Evolutionary conservation across 257 asterid genomes (phyloP), one percentile per base, ranked within the genome.

Genomic region (Forsythia suspensa): DNA sequence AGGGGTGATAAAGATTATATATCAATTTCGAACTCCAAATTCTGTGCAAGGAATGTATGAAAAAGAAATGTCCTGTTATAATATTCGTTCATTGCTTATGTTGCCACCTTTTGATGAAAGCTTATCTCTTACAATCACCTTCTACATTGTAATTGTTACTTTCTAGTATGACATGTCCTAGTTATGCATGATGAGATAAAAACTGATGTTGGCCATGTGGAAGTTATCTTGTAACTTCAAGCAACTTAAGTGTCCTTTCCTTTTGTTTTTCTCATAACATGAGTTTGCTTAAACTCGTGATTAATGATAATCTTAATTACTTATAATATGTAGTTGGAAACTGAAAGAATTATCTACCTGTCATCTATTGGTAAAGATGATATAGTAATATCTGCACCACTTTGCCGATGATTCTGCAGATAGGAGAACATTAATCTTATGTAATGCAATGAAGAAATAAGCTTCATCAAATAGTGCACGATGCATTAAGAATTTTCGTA

Each of bases 351-450:
- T 68, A 65, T 79, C 37, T 87, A 95, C 99, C 95, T 87, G 79
- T 84, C 92, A 80, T 95, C 98, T 74, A 93, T 93, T 21, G 97
- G 98, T 80, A 95, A 82, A 73, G 82, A 80, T 70, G 99, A 90
- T 55, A 93, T 81, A 46, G 98, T 89, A 86, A 95, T 95, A 81
- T 95, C 99, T 85, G 99, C 99, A 36, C 97, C 97, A 84, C 98
- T 95, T 84, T 89, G 91, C 70, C 97, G 82, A 85, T 95, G 99
- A 84, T 81, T 85, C 99, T 95, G 95, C 84, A 76, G 79, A 77
- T 77, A 72, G 46, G 81, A 79, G 68, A 43, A 63, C 65, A 37
- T 67, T 76, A 73, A 12, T 76, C 18, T 59, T 18, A 38, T 39
- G 40, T 83, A 55, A 66, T 69, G 39, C 42, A 51, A 41, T 51